Evolutionary conservation across 352 stramenopile genomes (phyloP).

Genomic region (Pythium guiyangense): DNA sequence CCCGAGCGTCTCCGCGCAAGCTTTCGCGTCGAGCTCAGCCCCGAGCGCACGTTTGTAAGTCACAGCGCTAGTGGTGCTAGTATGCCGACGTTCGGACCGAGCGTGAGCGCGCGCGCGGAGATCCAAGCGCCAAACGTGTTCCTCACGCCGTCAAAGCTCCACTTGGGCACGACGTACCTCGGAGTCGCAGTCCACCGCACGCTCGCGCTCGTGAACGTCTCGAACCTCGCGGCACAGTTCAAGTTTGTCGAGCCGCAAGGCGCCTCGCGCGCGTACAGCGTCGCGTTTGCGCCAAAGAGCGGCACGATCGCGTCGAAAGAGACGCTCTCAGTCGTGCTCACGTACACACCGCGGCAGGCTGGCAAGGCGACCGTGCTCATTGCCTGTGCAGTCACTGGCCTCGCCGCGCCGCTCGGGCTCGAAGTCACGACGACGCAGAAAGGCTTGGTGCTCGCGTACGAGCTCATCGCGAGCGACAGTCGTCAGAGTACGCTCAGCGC

Average conservation of each 20-base stretch:
- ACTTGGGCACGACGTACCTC: slow-evolving; percentile 63
- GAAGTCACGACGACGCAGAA: slow-evolving; percentile 67
- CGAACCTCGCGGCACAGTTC: slow-evolving; percentile 70
- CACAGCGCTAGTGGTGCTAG: background rate
- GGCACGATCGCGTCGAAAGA: slow-evolving; percentile 63
- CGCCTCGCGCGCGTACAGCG: slow-evolving; percentile 33
- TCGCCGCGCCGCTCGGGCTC: slow-evolving; percentile 53
- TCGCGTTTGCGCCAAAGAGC: slow-evolving; percentile 39
- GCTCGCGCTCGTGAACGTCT: slow-evolving; percentile 70
- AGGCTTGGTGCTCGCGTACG: slow-evolving; percentile 75
- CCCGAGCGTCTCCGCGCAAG: slow-evolving; percentile 57
- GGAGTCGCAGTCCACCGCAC: slow-evolving; percentile 41
- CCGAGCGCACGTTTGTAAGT: slow-evolving; percentile 22
- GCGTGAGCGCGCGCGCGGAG: slow-evolving; percentile 58
- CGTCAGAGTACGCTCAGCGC: background rate
- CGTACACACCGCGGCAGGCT: slow-evolving; percentile 54
- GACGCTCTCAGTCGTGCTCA: slow-evolving; percentile 36
- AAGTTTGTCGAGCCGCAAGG: slow-evolving; percentile 71
- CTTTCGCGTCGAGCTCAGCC: slow-evolving; percentile 34
- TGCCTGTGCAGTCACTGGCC: slow-evolving; percentile 55
- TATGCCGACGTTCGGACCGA: background rate
- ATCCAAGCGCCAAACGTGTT: slow-evolving; percentile 79
- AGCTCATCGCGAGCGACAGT: slow-evolving; percentile 24
- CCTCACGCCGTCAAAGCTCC: slow-evolving; percentile 41
- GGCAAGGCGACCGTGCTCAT: slow-evolving; percentile 50